Conservation (phyloP, 2,329 filamentous ascomycete species). For the Stemphylium vesicarium region DNA sequence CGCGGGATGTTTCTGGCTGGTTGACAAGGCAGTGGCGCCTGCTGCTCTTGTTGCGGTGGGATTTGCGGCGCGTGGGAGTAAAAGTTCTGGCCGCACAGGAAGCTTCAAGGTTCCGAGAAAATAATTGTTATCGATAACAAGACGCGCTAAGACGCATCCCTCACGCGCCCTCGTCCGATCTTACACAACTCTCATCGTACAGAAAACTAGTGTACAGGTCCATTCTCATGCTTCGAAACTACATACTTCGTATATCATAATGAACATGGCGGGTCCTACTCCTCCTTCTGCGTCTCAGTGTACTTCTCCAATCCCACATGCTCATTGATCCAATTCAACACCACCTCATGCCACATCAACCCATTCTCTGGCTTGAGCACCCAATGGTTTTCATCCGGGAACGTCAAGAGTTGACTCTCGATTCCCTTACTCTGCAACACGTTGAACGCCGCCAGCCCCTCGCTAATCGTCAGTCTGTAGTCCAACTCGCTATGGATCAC, state of each 20-base stretch:
- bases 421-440: constrained; percentile 77
- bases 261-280: neutral
- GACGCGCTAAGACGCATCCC: constrained; percentile 2
- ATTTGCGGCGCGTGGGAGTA: constrained; percentile 7
- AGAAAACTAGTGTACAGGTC: neutral
- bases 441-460: constrained; percentile 86
- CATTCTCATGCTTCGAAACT: neutral
- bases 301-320: constrained; percentile 61
- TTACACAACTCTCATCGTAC: neutral
- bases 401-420: constrained; percentile 78
- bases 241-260: neutral
- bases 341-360: constrained; percentile 86
- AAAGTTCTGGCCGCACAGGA: constrained; percentile 13
- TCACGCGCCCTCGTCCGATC: neutral
- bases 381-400: constrained; percentile 83
- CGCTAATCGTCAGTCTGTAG: constrained; percentile 83
- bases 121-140: constrained; percentile 20
- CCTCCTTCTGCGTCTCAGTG: constrained; percentile 25
- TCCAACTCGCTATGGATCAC: constrained; percentile 91
- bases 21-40: neutral
- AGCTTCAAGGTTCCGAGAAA: constrained; percentile 8
- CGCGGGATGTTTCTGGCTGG: constrained; percentile 2
- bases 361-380: constrained; percentile 92
- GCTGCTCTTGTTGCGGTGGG: constrained; percentile 5
- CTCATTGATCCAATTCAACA: constrained; percentile 76